Evolutionary conservation across 306 rosid species (phyloP), one percentile per base, ranked within the genome.

Genomic region (Cyamopsis tetragonoloba): DNA sequence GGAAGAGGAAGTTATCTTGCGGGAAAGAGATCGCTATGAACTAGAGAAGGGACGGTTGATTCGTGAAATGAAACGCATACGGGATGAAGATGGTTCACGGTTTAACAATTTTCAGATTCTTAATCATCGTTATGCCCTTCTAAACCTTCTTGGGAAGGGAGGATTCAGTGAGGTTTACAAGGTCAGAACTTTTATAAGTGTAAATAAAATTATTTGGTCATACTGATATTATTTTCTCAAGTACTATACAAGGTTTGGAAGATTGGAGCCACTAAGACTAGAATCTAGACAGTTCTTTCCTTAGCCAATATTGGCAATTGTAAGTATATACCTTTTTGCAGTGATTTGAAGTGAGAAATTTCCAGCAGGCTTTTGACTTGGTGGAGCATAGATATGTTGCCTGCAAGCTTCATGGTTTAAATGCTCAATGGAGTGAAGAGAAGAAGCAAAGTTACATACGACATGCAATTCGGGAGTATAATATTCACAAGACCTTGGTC

Each of bases 71-170:
- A 95, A 95, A 73, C 97, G 99, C 65, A 91, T 95, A 77, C 80
- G 99, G 32, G 99, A 95, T 81, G 99, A 95, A 83, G 99, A 95
- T 75, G 99, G 99, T 76, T 95, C 99, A 34, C 99, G 97, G 57
- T 95, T 95, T 74, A 95, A 88, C 90, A 91, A 91, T 76, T 95
- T 90, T 85, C 99, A 95, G 86, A 91, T 95, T 82, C 83, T 95
- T 58, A 88, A 87, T 75, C 87, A 80, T 75, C 85, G 97, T 70
- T 95, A 82, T 72, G 95, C 99, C 30, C 95, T 95, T 67, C 70
- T 95, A 76, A 95, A 95, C 84, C 97, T 95, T 85, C 99, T 95
- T 51, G 99, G 99, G 57, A 95, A 95, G 83, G 99, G 97, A 46
- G 99, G 99, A 65, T 95, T 95, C 82, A 95, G 99, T 54, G 99